phyloP scores from a whole-genome alignment of 2,329 filamentous ascomycete species.

The Sclerotinia subarctica region DNA sequence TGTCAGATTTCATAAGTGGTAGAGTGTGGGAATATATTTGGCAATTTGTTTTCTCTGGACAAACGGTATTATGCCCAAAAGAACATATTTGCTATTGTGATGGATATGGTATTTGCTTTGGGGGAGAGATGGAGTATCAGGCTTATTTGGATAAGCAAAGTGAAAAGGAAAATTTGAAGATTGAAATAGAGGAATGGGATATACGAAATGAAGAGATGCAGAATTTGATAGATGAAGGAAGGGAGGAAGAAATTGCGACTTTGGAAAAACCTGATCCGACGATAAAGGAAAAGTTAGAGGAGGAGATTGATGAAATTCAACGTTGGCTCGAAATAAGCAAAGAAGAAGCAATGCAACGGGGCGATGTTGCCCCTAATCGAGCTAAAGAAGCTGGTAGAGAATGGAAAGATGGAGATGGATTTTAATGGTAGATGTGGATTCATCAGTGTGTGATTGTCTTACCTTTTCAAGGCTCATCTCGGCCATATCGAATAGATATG shows the following conservation, averaged over 20 bases:
- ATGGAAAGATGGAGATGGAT: slow-evolving; percentile 30
- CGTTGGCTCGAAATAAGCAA: slow-evolving; percentile 25
- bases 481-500: background rate
- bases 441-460: background rate
- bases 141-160: slow-evolving; percentile 12
- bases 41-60: slow-evolving; percentile 61
- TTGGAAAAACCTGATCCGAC: slow-evolving; percentile 22
- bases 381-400: slow-evolving; percentile 29
- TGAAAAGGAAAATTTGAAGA: background rate
- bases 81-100: slow-evolving; percentile 38
- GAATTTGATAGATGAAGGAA: slow-evolving; percentile 6
- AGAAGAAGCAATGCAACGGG: slow-evolving; percentile 28
- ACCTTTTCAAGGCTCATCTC: background rate
- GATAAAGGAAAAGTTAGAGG: slow-evolving; percentile 22
- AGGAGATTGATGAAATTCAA: slow-evolving; percentile 23
- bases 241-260: background rate
- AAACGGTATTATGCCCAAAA: slow-evolving; percentile 35
- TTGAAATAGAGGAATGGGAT: slow-evolving; percentile 6
- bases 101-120: slow-evolving; percentile 38
- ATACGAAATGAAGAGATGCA: background rate
- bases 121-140: slow-evolving; percentile 31
- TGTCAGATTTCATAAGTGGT: slow-evolving; percentile 54
- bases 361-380: slow-evolving; percentile 28
- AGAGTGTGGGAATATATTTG: slow-evolving; percentile 63
- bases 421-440: background rate